These are phyloP conservation scores for Boehmeria nivea DNA, from an alignment of 306 rosid genomes.

Conservation along the genomic window DNA sequence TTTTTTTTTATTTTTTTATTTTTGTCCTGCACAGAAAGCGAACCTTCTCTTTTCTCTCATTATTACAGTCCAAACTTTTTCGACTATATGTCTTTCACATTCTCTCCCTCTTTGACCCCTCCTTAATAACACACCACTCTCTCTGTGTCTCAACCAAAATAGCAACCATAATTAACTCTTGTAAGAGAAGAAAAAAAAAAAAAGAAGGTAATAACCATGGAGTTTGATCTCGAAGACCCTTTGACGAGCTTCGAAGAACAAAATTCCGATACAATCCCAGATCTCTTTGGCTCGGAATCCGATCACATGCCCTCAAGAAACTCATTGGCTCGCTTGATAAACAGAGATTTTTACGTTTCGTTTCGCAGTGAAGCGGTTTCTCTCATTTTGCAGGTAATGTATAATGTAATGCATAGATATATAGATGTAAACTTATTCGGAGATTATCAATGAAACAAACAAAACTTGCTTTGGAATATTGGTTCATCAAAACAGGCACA, in stretches of 20 bases:
- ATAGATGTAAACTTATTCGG: neutral
- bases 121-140: constrained; percentile 8
- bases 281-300: constrained; percentile 57
- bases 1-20: constrained; percentile 9
- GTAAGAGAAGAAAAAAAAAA: too few species aligned
- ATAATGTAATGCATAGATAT: neutral
- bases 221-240: constrained; percentile 56
- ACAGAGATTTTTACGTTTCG: constrained; percentile 23
- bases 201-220: too few species aligned
- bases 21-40: constrained; percentile 50
- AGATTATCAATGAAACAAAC: neutral
- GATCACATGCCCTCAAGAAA: constrained; percentile 44
- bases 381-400: constrained; percentile 50
- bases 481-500: constrained; percentile 27
- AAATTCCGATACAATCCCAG: constrained; percentile 24
- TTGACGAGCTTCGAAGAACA: constrained; percentile 39
- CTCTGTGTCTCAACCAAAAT: neutral
- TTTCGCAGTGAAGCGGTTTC: constrained; percentile 45
- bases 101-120: constrained; percentile 21
- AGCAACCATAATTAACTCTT: too few species aligned
- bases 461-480: neutral
- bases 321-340: constrained; percentile 22
- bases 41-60: constrained; percentile 61
- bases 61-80: constrained; percentile 32
- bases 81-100: constrained; percentile 15